Percentiles rank a stretch among this genome's conserved stretches.
Conservation (phyloP, 768 basidiomycete species). For the Clitopilus hobsonii region DNA sequence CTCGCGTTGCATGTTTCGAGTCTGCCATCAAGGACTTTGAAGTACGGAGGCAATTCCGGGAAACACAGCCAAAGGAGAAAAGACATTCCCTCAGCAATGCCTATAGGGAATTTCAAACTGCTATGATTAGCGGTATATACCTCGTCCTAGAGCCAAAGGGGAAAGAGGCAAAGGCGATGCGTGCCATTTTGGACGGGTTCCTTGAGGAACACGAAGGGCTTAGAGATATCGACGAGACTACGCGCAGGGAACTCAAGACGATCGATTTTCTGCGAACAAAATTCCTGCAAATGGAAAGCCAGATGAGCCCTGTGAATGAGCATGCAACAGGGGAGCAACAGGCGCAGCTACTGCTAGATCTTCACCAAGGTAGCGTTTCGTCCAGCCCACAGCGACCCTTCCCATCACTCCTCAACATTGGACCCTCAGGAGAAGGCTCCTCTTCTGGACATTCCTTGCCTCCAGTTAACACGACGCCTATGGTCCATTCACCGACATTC, state of each 20-base stretch:
- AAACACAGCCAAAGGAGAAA: conserved; percentile 55
- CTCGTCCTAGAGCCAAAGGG: conserved; percentile 77
- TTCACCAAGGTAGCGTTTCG: conserved; percentile 36
- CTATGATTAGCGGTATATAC: conserved; percentile 88
- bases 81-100: conserved; percentile 73
- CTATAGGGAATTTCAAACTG: conserved; percentile 84
- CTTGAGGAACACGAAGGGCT: conserved; percentile 61
- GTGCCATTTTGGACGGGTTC: conserved; percentile 74
- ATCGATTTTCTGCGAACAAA: conserved; percentile 78
- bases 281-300: conserved; percentile 48
- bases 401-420: conserved; percentile 24
- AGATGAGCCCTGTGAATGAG: conserved; percentile 25
- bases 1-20: conserved; percentile 85
- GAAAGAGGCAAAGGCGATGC: conserved; percentile 65
- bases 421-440: conserved; percentile 13
- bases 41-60: conserved; percentile 66
- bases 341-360: conserved; percentile 45
- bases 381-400: conserved; percentile 27
- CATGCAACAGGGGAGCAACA: conserved; percentile 31
- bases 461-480: conserved; percentile 18
- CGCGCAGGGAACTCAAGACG: conserved; percentile 75
- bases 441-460: conserved; percentile 25
- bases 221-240: conserved; percentile 78
- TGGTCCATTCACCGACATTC: conserved; percentile 49
- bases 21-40: conserved; percentile 85